A percentile compares a stretch with the other conserved stretches of the same genome.
Evolutionary conservation across 495 filamentous ascomycete species (phyloP).

Genomic region (Penicillium ucsense): DNA sequence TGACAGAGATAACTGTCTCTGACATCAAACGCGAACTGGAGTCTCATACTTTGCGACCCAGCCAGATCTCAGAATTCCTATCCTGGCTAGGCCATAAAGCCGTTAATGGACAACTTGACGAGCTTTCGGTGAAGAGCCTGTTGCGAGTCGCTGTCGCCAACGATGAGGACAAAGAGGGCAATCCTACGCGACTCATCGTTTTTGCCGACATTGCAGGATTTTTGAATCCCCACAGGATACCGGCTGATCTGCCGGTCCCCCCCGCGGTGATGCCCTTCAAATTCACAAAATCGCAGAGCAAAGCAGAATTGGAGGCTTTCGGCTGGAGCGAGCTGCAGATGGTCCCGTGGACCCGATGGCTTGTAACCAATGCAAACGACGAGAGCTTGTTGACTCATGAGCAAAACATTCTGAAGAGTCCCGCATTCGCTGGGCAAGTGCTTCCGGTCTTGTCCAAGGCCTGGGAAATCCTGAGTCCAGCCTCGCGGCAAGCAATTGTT

Average conservation of each 20-base stretch:
- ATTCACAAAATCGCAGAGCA: constrained; percentile 54
- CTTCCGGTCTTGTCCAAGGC: constrained; percentile 72
- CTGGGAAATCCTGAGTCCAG: constrained; percentile 65
- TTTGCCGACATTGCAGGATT: constrained; percentile 67
- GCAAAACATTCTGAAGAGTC: constrained; percentile 55
- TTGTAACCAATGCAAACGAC: constrained; percentile 53
- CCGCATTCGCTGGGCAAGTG: constrained; percentile 71
- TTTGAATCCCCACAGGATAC: constrained; percentile 63
- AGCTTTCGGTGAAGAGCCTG: constrained; percentile 49
- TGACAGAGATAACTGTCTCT: constrained; percentile 73
- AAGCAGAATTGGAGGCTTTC: constrained; percentile 59
- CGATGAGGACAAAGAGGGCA: constrained; percentile 50
- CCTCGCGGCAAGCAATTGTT: constrained; percentile 55
- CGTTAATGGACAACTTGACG: constrained; percentile 55
- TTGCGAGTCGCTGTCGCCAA: constrained; percentile 74
- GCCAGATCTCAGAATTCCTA: constrained; percentile 71
- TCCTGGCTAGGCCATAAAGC: constrained; percentile 69
- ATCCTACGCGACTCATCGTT: constrained; percentile 56
- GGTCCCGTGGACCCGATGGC: constrained; percentile 71
- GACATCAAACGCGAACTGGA: constrained; percentile 79
- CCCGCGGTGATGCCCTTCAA: constrained; percentile 71
- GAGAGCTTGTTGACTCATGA: constrained; percentile 33
- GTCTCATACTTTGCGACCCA: constrained; percentile 60
- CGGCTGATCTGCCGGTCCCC: constrained; percentile 76
- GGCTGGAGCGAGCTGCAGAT: constrained; percentile 77